Evolutionary conservation across 768 basidiomycete species (phyloP).

Genomic region (Suillus subaureus): DNA sequence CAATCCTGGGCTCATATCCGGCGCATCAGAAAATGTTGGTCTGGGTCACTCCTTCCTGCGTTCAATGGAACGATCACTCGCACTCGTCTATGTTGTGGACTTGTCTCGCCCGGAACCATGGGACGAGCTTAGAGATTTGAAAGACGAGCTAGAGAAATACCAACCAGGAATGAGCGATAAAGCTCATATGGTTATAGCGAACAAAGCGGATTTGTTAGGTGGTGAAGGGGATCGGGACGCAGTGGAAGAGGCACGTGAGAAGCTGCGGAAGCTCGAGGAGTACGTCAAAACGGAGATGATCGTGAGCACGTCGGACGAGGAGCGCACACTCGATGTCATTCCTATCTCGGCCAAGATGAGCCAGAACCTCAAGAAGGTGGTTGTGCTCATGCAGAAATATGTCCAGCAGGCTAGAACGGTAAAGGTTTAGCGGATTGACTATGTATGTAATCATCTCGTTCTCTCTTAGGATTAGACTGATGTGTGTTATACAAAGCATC

Average conservation of each 20-base stretch:
- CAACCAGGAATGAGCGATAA: constrained; percentile 76
- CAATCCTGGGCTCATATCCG: constrained; percentile 89
- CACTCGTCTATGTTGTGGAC: constrained; percentile 92
- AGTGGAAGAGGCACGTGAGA: constrained; percentile 56
- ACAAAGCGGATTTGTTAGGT: constrained; percentile 90
- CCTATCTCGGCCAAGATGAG: constrained; percentile 86
- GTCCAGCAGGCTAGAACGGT: constrained; percentile 50
- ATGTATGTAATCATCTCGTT: not conserved
- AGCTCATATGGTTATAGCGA: constrained; percentile 84
- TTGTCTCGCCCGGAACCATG: constrained; percentile 73
- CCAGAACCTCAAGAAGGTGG: constrained; percentile 75
- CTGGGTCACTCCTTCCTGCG: constrained; percentile 93
- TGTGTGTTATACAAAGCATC: not conserved
- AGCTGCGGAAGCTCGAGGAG: constrained; percentile 56
- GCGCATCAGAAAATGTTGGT: constrained; percentile 87
- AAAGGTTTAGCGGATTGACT: not conserved
- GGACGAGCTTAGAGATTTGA: constrained; percentile 72
- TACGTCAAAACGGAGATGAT: constrained; percentile 54
- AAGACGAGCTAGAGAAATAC: constrained; percentile 84
- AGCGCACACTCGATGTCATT: constrained; percentile 61
- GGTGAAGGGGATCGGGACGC: constrained; percentile 45
- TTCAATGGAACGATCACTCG: constrained; percentile 89
- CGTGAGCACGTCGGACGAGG: constrained; percentile 23
- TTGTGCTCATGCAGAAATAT: constrained; percentile 67
- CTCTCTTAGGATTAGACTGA: not conserved